These are phyloP conservation scores for Helenozyma baotianmanensis DNA, from an alignment of 805 yeast genomes.

Conservation along the genomic window DNA sequence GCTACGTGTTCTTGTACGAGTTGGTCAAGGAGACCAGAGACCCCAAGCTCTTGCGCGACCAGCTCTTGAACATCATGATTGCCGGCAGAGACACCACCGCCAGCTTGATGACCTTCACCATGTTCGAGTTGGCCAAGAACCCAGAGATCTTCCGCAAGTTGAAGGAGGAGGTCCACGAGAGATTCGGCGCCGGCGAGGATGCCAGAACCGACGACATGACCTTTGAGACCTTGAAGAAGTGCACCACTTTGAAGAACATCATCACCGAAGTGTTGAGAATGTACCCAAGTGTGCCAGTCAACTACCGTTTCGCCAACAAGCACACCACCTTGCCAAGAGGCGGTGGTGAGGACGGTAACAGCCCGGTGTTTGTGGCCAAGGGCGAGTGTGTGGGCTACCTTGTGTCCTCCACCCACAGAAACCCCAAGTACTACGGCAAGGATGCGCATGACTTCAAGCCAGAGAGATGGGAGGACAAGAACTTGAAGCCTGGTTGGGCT, in stretches of 20 bases:
- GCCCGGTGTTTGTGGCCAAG: slow-evolving; percentile 7
- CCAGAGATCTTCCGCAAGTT: slow-evolving; percentile 25
- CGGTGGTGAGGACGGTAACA: slow-evolving; percentile 19
- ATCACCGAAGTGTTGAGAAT: slow-evolving; percentile 30
- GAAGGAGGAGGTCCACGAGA: slow-evolving; percentile 20
- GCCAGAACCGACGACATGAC: slow-evolving; percentile 21
- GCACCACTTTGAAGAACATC: slow-evolving; percentile 27
- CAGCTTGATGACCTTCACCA: slow-evolving; percentile 9
- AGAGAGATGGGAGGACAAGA: slow-evolving; percentile 29
- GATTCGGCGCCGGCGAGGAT: slow-evolving; percentile 23
- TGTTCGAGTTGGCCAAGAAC: slow-evolving; percentile 27
- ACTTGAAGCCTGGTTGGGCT: slow-evolving; percentile 11
- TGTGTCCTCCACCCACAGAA: slow-evolving; percentile 20
- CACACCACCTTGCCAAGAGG: slow-evolving; percentile 33
- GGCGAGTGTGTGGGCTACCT: slow-evolving; percentile 19
- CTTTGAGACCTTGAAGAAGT: slow-evolving; percentile 30
- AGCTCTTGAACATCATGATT: slow-evolving; percentile 13
- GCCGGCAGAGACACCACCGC: slow-evolving; percentile 16
- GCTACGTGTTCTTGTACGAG: slow-evolving; percentile 12
- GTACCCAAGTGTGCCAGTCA: slow-evolving; percentile 33
- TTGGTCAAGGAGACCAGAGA: slow-evolving; percentile 11
- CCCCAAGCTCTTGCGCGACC: slow-evolving; percentile 11
- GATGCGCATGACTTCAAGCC: slow-evolving; percentile 30
- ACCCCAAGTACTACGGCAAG: slow-evolving; percentile 24
- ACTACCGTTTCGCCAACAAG: slow-evolving; percentile 26